Base-by-base conservation (phyloP, 2,329 filamentous ascomycete genomes). In the Paraphaeosphaeria sporulosa region DNA sequence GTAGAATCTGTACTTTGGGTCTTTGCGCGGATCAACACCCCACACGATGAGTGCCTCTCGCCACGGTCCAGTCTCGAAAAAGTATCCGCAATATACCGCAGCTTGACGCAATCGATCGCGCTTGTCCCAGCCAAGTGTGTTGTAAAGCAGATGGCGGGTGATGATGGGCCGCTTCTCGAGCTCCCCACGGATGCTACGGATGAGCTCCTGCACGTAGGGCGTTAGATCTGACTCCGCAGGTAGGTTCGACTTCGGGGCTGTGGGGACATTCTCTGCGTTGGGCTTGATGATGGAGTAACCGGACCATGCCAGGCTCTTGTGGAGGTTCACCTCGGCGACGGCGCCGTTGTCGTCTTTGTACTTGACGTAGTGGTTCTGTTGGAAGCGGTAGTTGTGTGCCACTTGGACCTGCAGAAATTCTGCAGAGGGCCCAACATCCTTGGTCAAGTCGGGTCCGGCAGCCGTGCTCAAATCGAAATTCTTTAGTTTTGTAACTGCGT, bases 1-100 rank as follows among this genome's bases (percentile, higher is more conserved):
- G 76, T 96, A 98, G 57, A 88, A 82, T 36, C 93, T 89, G 73
- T 90, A 94, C 57, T 88, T 85, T 0, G 91, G 88, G 63, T 94
- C 89, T 15, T 80, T 85, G 38, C 95, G 87, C 3, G 95, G 95
- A 73, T 99, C 95, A 21, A 96, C 79, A 10, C 94, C 94, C 76
- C 94, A 95, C 49, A 86, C 88, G 64, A 97, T 87, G 56, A 97
- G 88, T 3, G 91, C 89, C 76, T 98, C 94, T 64, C 93, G 87
- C 90, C 93, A 99, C 0, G 95, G 94, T 0, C 95, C 95, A 23
- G 91, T 93, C 60, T 91, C 90, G 83, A 98, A 97, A 78, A 94
- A 92, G 79, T 97, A 99, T 9, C 91, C 93, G 4, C 92, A 88
- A 70, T 95, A 94, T 64, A 93, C 90, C 55, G 94, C 86, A 49